A percentile compares a stretch with the other conserved stretches of the same genome.
phyloP scores from a whole-genome alignment of 495 filamentous ascomycete genomes.

The Cudoniella acicularis region DNA sequence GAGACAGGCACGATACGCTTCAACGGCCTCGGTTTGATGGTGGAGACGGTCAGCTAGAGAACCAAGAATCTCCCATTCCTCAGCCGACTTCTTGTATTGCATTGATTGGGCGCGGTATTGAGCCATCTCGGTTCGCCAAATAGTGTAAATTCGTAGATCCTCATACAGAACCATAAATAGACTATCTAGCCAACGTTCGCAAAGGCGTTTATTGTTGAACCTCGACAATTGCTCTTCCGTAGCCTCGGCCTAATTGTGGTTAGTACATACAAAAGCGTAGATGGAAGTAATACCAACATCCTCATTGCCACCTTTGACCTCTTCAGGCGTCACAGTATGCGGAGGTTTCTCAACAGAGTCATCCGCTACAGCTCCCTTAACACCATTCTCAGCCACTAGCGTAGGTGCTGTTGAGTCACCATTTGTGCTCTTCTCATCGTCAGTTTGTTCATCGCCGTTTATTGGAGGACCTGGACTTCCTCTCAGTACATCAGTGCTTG shows the following conservation, averaged over 20 bases:
- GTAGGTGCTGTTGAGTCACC: constrained; percentile 21
- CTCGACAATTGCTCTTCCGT: constrained; percentile 55
- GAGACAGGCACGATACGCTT: constrained; percentile 86
- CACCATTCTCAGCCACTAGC: constrained; percentile 25
- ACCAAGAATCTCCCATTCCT: constrained; percentile 98
- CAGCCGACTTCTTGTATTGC: constrained; percentile 90
- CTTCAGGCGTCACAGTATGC: constrained; percentile 76
- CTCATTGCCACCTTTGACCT: constrained; percentile 74
- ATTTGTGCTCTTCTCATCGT: constrained; percentile 39
- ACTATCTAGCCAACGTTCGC: constrained; percentile 96
- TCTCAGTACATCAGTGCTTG: constrained; percentile 71
- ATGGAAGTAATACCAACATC: constrained; percentile 52
- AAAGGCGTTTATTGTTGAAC: constrained; percentile 93
- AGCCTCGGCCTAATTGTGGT: constrained; percentile 32
- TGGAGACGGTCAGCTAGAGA: constrained; percentile 89
- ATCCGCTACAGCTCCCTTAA: constrained; percentile 15
- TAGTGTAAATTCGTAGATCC: constrained; percentile 95
- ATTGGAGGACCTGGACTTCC: constrained; percentile 58
- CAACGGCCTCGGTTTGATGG: constrained; percentile 80
- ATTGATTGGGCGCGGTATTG: constrained; percentile 85
- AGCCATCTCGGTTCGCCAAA: constrained; percentile 96
- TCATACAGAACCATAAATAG: constrained; percentile 99
- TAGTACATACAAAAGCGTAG: neutral
- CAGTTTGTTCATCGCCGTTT: constrained; percentile 53
- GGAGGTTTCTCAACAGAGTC: constrained; percentile 58